phyloP scores from a whole-genome alignment of 768 basidiomycete species.

The Coprinellus micaceus region DNA sequence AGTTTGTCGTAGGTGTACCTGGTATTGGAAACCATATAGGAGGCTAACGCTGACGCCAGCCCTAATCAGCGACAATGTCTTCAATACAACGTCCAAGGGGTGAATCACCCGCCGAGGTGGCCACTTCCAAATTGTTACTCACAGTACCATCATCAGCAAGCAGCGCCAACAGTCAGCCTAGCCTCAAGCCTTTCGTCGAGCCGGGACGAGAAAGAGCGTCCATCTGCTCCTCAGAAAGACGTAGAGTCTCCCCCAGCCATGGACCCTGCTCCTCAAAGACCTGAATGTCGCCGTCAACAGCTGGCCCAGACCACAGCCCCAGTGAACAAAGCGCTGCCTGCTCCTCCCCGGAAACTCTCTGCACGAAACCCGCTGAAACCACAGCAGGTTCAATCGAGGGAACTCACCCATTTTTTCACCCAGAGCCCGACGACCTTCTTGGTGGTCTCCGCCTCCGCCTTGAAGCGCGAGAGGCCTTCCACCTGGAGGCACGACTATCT shows the following conservation, averaged over 20 bases:
- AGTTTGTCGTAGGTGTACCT: background rate
- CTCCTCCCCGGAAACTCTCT: background rate
- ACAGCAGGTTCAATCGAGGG: too few relatives aligned
- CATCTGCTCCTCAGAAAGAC: background rate
- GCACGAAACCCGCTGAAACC: too few relatives aligned
- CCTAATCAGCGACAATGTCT: background rate
- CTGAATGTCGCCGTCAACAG: too few relatives aligned
- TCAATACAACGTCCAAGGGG: background rate
- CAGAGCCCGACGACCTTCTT: background rate
- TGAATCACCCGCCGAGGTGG: background rate
- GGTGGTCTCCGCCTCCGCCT: background rate
- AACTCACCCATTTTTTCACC: background rate
- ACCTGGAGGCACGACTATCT: constrained; percentile 7
- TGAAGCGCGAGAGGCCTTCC: constrained; percentile 1
- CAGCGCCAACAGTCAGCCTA: background rate
- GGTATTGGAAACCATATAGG: background rate
- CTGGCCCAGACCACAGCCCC: background rate
- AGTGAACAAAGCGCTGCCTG: background rate
- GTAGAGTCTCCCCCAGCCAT: too few relatives aligned
- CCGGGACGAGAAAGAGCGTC: background rate
- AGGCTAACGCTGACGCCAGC: background rate
- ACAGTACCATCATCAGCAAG: background rate
- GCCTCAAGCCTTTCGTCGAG: background rate
- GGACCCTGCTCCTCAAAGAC: background rate
- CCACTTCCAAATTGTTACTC: background rate